These are phyloP conservation scores for Glomus cerebriforme DNA, from an alignment of 192 early-diverging fungal genomes.

Conservation along the genomic window DNA sequence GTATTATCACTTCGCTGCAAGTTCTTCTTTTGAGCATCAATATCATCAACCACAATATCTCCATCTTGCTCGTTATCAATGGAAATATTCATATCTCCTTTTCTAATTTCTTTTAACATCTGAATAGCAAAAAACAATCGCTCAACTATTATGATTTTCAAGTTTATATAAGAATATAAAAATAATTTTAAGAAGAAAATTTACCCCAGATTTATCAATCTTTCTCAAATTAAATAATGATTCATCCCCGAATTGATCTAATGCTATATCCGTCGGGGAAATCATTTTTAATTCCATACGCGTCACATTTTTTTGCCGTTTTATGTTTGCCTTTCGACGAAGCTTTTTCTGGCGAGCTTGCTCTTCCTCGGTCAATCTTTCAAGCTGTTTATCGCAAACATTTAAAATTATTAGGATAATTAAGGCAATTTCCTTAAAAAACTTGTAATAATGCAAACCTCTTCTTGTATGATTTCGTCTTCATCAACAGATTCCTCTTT, in stretches of 20 bases:
- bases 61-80: constrained; percentile 47
- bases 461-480: constrained; percentile 57
- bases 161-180: not conserved
- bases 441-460: constrained; percentile 12
- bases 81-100: constrained; percentile 55
- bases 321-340: constrained; percentile 68
- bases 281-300: constrained; percentile 84
- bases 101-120: constrained; percentile 50
- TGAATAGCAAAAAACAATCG: not conserved
- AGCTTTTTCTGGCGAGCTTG: constrained; percentile 51
- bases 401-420: not conserved
- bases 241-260: constrained; percentile 64
- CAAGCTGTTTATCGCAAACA: constrained; percentile 26
- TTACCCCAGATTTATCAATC: constrained; percentile 52
- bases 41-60: constrained; percentile 48
- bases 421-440: not conserved
- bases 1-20: constrained; percentile 36
- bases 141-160: not conserved
- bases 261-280: constrained; percentile 71
- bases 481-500: constrained; percentile 54
- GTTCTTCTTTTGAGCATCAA: constrained; percentile 7
- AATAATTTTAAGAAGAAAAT: not conserved
- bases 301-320: constrained; percentile 66
- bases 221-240: constrained; percentile 60
- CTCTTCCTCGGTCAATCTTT: constrained; percentile 49